Percentiles rank a stretch among this genome's conserved stretches.
phyloP scores from a whole-genome alignment of 1,284 basidiomycete genomes.

The Ustilago lituana region DNA sequence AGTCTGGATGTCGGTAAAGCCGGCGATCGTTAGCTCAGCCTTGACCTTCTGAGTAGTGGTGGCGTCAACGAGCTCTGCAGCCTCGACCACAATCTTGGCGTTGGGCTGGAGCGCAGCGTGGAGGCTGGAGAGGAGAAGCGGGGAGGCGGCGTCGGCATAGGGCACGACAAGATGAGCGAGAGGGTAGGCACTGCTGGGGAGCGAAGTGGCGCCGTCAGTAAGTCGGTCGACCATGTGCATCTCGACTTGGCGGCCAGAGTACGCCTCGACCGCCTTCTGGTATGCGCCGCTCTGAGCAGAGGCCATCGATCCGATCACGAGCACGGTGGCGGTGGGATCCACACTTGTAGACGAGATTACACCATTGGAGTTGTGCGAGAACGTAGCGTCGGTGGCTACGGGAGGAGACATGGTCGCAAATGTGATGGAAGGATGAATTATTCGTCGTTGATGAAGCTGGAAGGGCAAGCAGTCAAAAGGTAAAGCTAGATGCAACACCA shows the following conservation, averaged over 20 bases:
- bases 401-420: constrained; percentile 33
- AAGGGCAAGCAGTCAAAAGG: neutral
- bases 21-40: constrained; percentile 55
- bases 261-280: constrained; percentile 54
- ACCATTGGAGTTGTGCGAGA: constrained; percentile 40
- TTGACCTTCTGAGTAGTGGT: constrained; percentile 31
- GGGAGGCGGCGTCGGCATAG: constrained; percentile 41
- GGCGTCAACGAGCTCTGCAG: constrained; percentile 36
- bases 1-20: constrained; percentile 42
- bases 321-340: constrained; percentile 39
- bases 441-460: neutral
- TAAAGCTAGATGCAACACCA: too few species aligned
- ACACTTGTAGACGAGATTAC: constrained; percentile 40
- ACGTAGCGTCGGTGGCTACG: constrained; percentile 37
- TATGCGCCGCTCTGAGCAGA: constrained; percentile 58
- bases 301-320: constrained; percentile 62
- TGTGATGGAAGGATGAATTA: neutral
- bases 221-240: constrained; percentile 66
- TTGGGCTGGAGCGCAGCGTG: constrained; percentile 37
- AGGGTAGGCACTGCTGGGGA: constrained; percentile 43
- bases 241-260: constrained; percentile 53
- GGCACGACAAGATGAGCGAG: constrained; percentile 48
- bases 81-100: constrained; percentile 46
- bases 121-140: constrained; percentile 46
- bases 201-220: constrained; percentile 56